Evolutionary conservation across 2,329 filamentous ascomycete species (phyloP).

Genomic region (Exophiala sideris): DNA sequence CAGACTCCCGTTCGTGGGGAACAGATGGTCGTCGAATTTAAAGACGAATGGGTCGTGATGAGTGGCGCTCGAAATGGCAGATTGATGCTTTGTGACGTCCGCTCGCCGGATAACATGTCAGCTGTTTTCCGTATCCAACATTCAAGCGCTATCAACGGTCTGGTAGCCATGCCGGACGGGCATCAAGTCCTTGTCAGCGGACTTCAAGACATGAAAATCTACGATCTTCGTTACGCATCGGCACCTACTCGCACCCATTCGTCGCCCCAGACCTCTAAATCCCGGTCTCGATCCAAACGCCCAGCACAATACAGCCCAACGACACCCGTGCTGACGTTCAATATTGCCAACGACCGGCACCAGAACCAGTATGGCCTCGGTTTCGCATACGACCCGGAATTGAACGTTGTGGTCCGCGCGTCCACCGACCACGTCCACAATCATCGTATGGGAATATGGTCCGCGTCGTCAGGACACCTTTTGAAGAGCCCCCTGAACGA

Average conservation of each 20-base stretch:
- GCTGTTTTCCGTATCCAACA: constrained; percentile 20
- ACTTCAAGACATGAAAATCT: constrained; percentile 15
- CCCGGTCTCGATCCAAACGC: neutral
- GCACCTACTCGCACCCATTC: neutral
- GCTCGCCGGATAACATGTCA: neutral
- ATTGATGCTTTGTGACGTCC: constrained; percentile 19
- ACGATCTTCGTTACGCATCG: constrained; percentile 23
- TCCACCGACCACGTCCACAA: constrained; percentile 12
- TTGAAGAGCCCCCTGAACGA: constrained; percentile 15
- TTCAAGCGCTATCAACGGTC: constrained; percentile 15
- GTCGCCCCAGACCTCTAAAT: neutral
- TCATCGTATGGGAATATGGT: constrained; percentile 20
- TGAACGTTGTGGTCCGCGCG: constrained; percentile 21
- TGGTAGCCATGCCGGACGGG: constrained; percentile 7
- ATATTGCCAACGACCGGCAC: constrained; percentile 3
- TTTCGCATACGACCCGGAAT: constrained; percentile 23
- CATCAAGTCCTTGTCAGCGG: constrained; percentile 21
- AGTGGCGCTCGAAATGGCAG: constrained; percentile 20
- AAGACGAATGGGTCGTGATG: constrained; percentile 23
- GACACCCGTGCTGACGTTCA: constrained; percentile 9
- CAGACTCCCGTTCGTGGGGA: constrained; percentile 1
- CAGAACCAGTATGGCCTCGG: constrained; percentile 17
- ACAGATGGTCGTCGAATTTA: constrained; percentile 14
- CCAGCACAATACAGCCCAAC: constrained; percentile 1
- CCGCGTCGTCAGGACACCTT: constrained; percentile 14